Conservation (phyloP, 192 early-diverging fungal species). For the Backusella circina region DNA sequence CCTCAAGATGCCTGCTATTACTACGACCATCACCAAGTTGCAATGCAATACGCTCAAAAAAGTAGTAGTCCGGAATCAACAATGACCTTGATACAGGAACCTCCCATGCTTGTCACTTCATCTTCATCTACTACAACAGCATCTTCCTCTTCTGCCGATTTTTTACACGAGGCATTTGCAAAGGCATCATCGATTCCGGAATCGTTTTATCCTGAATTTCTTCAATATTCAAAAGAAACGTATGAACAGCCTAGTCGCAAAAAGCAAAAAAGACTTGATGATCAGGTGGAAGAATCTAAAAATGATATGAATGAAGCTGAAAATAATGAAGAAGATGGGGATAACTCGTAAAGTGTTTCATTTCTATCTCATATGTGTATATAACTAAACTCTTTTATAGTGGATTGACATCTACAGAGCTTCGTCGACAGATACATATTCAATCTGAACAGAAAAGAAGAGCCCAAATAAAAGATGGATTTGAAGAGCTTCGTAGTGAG, state of each 20-base stretch:
- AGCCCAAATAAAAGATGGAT: slow-evolving; percentile 39
- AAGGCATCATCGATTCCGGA: slow-evolving; percentile 33
- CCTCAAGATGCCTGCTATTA: neutral
- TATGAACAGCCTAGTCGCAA: slow-evolving; percentile 22
- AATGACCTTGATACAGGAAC: slow-evolving; percentile 8
- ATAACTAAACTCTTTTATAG: neutral
- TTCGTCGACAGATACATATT: slow-evolving; percentile 38
- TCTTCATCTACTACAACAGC: slow-evolving; percentile 28
- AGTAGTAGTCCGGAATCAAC: neutral
- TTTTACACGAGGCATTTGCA: slow-evolving; percentile 28
- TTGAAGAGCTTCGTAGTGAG: slow-evolving; percentile 34
- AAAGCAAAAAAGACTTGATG: neutral
- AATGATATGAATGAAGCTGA: neutral
- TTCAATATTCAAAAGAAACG: slow-evolving; percentile 32
- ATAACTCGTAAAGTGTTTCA: neutral
- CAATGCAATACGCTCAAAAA: neutral
- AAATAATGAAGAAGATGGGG: slow-evolving; percentile 12
- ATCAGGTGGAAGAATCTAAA: neutral
- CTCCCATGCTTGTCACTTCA: slow-evolving; percentile 23
- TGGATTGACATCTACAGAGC: slow-evolving; percentile 18
- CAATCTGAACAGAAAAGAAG: slow-evolving; percentile 38
- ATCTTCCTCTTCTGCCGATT: slow-evolving; percentile 26
- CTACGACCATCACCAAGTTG: neutral
- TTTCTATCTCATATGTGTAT: neutral
- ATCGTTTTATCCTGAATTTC: slow-evolving; percentile 33